phyloP scores from a whole-genome alignment of 2,329 filamentous ascomycete species.

The Monilinia polystroma region DNA sequence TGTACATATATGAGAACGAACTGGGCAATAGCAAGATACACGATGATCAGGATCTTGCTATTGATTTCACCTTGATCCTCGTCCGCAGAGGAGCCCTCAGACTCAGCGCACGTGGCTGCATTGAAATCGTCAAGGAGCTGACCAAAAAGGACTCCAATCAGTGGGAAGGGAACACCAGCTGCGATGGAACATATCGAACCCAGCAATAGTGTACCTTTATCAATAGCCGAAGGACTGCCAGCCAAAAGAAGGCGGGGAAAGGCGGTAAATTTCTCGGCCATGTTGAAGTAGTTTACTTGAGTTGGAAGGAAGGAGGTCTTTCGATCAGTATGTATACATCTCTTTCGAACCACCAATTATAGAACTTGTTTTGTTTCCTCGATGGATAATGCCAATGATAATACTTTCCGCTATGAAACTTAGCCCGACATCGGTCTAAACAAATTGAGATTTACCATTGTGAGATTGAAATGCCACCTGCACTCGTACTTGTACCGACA shows the following conservation, averaged over 20 bases:
- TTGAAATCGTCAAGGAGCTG: conserved; percentile 64
- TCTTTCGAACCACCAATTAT: conserved; percentile 7
- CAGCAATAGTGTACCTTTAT: conserved; percentile 41
- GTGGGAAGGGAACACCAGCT: conserved; percentile 60
- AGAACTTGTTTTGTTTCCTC: conserved; percentile 9
- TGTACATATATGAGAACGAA: conserved; percentile 65
- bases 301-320: not conserved
- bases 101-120: conserved; percentile 44
- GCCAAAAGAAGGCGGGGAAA: conserved; percentile 29
- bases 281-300: conserved; percentile 4
- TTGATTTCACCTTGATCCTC: conserved; percentile 24
- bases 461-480: conserved; percentile 5
- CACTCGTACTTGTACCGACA: not conserved
- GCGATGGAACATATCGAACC: conserved; percentile 45
- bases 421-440: conserved; percentile 11
- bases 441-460: not conserved
- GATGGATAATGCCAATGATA: not conserved
- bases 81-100: conserved; percentile 12
- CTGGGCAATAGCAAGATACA: conserved; percentile 63
- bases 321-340: conserved; percentile 4
- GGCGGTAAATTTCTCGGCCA: conserved; percentile 23
- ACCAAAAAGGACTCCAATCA: conserved; percentile 64
- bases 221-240: conserved; percentile 28
- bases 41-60: conserved; percentile 57
- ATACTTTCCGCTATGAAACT: not conserved